Percentiles rank a stretch among this genome's conserved stretches.
Evolutionary conservation across 345 rosid genomes (phyloP).

Genomic region (Eucalyptus marginata): DNA sequence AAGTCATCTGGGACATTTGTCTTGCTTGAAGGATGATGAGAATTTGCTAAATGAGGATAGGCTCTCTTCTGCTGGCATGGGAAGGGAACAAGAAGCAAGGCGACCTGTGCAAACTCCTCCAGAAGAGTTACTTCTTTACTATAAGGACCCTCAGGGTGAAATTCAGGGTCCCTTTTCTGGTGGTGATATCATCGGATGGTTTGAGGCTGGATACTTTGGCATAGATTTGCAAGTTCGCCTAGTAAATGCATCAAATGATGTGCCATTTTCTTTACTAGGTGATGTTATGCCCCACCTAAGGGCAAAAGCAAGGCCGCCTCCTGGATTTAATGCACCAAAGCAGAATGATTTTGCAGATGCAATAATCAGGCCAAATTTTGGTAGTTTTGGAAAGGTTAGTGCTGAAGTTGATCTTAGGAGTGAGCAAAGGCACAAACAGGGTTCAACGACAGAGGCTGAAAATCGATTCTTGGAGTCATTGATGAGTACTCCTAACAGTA

Average conservation of each 20-base stretch:
- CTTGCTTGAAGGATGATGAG: slow-evolving; percentile 40
- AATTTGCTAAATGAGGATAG: slow-evolving; percentile 58
- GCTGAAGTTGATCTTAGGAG: slow-evolving; percentile 42
- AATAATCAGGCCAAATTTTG: slow-evolving; percentile 27
- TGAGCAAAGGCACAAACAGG: slow-evolving; percentile 43
- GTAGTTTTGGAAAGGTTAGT: slow-evolving; percentile 33
- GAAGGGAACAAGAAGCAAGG: slow-evolving; percentile 66
- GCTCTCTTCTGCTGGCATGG: slow-evolving; percentile 47
- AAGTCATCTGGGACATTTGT: slow-evolving; percentile 19
- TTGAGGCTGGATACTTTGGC: slow-evolving; percentile 94
- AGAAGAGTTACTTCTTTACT: slow-evolving; percentile 62
- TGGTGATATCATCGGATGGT: slow-evolving; percentile 90
- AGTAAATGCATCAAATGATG: slow-evolving; percentile 58
- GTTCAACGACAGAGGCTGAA: slow-evolving; percentile 69
- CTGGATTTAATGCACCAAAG: slow-evolving; percentile 79
- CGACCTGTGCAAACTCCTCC: slow-evolving; percentile 48
- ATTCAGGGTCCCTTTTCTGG: slow-evolving; percentile 93
- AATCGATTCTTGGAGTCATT: slow-evolving; percentile 91
- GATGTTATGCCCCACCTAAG: slow-evolving; percentile 98
- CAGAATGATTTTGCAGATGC: slow-evolving; percentile 44
- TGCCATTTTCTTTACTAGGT: slow-evolving; percentile 69
- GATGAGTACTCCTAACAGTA: slow-evolving; percentile 48
- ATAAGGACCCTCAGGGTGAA: slow-evolving; percentile 94
- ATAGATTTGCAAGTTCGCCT: slow-evolving; percentile 76
- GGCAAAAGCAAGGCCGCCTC: slow-evolving; percentile 94